Evolutionary conservation across 257 asterid species (phyloP).

Genomic region (Vinca minor): DNA sequence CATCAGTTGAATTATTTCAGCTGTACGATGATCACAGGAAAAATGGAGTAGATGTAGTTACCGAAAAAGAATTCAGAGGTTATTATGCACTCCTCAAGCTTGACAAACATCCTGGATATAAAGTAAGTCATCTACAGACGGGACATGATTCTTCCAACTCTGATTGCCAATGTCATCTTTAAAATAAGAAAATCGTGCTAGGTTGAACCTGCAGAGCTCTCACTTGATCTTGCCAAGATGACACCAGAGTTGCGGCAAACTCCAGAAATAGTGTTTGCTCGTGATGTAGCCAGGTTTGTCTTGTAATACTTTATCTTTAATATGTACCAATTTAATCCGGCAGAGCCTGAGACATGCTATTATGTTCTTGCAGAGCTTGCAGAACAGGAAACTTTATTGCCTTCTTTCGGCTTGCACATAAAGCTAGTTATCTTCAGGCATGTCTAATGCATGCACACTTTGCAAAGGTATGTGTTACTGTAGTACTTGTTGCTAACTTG

Average conservation of each 20-base stretch:
- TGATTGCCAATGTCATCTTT: slow-evolving; percentile 24
- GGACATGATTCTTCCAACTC: slow-evolving; percentile 20
- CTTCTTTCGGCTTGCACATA: slow-evolving; percentile 89
- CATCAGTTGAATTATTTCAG: slow-evolving; percentile 91
- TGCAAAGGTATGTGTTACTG: slow-evolving; percentile 62
- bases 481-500: not conserved
- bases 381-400: slow-evolving; percentile 85
- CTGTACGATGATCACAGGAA: slow-evolving; percentile 90
- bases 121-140: slow-evolving; percentile 54
- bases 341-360: slow-evolving; percentile 46
- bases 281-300: slow-evolving; percentile 87
- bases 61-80: slow-evolving; percentile 95
- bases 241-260: slow-evolving; percentile 86
- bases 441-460: slow-evolving; percentile 99
- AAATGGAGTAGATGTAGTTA: slow-evolving; percentile 64
- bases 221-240: slow-evolving; percentile 98
- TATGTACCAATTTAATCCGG: slow-evolving; percentile 14
- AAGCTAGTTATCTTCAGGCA: slow-evolving; percentile 91
- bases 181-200: slow-evolving; percentile 54
- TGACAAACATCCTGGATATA: slow-evolving; percentile 98
- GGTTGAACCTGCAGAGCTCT: slow-evolving; percentile 99
- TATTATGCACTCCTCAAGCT: slow-evolving; percentile 98
- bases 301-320: not conserved
- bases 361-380: slow-evolving; percentile 71
- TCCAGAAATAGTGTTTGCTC: slow-evolving; percentile 82